phyloP scores from a whole-genome alignment of 2,329 filamentous ascomycete species.

The Beauveria pseudobassiana region DNA sequence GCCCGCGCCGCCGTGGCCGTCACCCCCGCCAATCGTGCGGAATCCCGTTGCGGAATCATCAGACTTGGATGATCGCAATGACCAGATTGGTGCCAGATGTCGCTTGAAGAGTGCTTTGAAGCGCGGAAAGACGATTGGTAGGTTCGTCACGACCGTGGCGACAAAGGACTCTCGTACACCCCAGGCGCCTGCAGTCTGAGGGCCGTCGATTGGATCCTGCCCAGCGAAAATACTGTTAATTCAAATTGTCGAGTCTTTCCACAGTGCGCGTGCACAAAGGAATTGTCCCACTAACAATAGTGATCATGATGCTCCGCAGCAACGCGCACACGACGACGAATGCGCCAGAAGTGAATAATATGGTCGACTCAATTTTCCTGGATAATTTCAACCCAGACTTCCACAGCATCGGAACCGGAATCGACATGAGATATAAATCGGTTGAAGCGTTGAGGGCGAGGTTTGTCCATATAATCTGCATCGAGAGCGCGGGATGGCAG shows the following conservation, averaged over 20 bases:
- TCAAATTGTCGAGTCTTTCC: slow-evolving; percentile 32
- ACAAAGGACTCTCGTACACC: slow-evolving; percentile 25
- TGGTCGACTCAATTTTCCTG: slow-evolving; percentile 44
- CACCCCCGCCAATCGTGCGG: slow-evolving; percentile 8
- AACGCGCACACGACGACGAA: slow-evolving; percentile 49
- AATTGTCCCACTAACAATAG: slow-evolving; percentile 22
- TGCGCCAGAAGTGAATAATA: slow-evolving; percentile 47
- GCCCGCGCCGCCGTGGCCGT: not conserved
- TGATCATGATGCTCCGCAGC: slow-evolving; percentile 44
- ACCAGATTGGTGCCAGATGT: slow-evolving; percentile 15
- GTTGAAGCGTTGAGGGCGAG: slow-evolving; percentile 30
- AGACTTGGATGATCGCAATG: slow-evolving; percentile 16
- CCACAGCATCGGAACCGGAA: slow-evolving; percentile 44
- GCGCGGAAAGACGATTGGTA: slow-evolving; percentile 25
- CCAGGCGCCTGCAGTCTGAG: slow-evolving; percentile 10
- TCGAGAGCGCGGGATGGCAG: slow-evolving; percentile 33
- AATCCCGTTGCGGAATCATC: slow-evolving; percentile 4
- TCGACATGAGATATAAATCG: slow-evolving; percentile 32
- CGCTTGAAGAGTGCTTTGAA: slow-evolving; percentile 20
- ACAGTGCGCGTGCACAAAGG: slow-evolving; percentile 25
- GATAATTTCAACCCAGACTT: slow-evolving; percentile 37
- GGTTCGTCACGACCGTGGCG: slow-evolving; percentile 29
- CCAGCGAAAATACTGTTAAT: not conserved
- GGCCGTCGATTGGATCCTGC: slow-evolving; percentile 14
- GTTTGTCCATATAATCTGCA: slow-evolving; percentile 30